Evolutionary conservation across 192 early-diverging fungal species (phyloP).

Genomic region (Diversispora epigaea): DNA sequence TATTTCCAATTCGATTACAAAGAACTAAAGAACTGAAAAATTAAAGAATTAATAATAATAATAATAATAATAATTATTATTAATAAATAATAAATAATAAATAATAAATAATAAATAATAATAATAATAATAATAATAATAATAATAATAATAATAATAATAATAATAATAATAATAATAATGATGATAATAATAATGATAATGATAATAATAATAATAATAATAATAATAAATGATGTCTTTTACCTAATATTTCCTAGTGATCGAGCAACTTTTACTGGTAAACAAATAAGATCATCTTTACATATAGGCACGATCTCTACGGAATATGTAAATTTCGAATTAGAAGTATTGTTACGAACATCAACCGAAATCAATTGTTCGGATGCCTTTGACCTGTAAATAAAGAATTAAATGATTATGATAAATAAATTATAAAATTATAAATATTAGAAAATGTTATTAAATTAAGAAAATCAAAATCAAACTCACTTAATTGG

Average conservation of each 20-base stretch:
- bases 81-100: not conserved
- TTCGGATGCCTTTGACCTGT: constrained; percentile 85
- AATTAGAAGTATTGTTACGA: constrained; percentile 86
- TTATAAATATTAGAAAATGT: not conserved
- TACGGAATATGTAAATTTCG: constrained; percentile 95
- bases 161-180: not conserved
- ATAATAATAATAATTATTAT: not conserved
- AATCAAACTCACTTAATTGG: constrained; percentile 60
- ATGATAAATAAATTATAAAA: not conserved
- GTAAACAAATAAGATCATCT: constrained; percentile 90
- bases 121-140: not conserved
- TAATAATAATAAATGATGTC: not conserved
- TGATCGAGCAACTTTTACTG: constrained; percentile 78
- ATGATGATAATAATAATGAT: too few relatives aligned
- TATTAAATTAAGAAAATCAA: not conserved
- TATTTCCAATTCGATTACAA: constrained; percentile 84
- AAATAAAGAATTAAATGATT: not conserved
- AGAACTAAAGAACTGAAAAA: constrained; percentile 66
- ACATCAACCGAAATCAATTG: constrained; percentile 96
- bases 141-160: not conserved
- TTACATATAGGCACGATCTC: constrained; percentile 96
- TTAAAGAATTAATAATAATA: not conserved
- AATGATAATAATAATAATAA: too few relatives aligned
- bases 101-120: not conserved
- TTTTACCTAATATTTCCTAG: constrained; percentile 73